Evolutionary conservation across 768 basidiomycete genomes (phyloP), one percentile per base, ranked within the genome.

Genomic region (Calocybe cyanea): DNA sequence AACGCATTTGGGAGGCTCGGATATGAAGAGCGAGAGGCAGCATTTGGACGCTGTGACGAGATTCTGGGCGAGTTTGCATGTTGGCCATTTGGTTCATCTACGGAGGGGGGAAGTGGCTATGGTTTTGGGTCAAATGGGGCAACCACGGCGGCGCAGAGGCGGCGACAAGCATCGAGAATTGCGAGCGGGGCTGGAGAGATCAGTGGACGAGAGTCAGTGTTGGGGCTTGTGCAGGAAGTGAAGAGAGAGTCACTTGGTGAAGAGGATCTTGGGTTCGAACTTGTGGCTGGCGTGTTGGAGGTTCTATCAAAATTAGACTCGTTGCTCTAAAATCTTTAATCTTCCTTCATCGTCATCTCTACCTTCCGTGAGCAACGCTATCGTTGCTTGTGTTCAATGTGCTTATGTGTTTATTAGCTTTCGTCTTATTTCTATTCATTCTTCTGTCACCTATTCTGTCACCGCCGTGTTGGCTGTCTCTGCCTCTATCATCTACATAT

Each of bases 241-340:
- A 79, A 78, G 63, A 81, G 80, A 60, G 89, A 92, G 71, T 72
- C 81, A 62, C 64, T 67, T 25, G 67, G 66, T 10, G 83, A 86
- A 32, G 90, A 87, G 58, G 95, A 98, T 63, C 64, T 86, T 36
- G 83, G 82, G 37, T 89, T 96, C 54, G 96, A 99, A 72, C 74
- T 97, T 42, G 71, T 98, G 8, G 90, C 91, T 4, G 92, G 91
- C 0, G 93, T 97, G 28, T 65, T 98, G 50, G 92, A 96, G 69
- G 93, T 97, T 36, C 78, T 96, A 52, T 86, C 87, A 41, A 87
- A 92, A 64, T 78, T 97, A 66, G 93, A 97, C 68, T 92, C 89
- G 49, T 63, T 92, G 59, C 71, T 92, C 43, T 87, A 62, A 75
- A 38, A 33, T 10, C 30, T 8, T 24, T 19, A 6, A 28, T 11